Base-by-base conservation (phyloP, 192 early-diverging fungal genomes). In the Geosiphon pyriformis region DNA sequence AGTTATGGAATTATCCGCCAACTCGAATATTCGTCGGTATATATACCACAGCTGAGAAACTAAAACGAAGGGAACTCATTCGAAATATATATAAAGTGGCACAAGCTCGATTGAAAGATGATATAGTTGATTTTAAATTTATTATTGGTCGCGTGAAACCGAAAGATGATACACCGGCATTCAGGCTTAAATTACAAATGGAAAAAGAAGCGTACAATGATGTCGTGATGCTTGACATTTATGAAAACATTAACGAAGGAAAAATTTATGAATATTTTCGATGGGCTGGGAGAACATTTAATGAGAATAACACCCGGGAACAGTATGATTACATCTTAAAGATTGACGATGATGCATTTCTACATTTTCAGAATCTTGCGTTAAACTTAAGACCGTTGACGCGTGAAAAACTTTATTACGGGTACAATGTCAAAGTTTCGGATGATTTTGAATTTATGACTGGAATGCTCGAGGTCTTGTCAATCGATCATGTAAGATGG, bases 201-300 rank as follows among this genome's bases (percentile, higher is more conserved):
- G 74, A 76, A 50, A 64, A 70, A 37, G 52, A 66, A 0, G 26
- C 57, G 15, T 76, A 70, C 67, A 48, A 61, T 22, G 74, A 76
- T 52, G 33, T 76, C 1, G 47, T 76, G 51, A 56, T 72, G 27
- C 51, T 76, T 25, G 46, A 76, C 50, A 73, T 70, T 17, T 30
- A 52, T 26, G 74, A 76, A 47, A 76, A 76, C 27, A 69, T 76
- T 67, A 76, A 76, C 27, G 52, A 76, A 35, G 71, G 71, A n/a
- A 76, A 76, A 50, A 65, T 67, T 8, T 70, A 66, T 29, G 72
- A 65, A 61, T 76, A 72, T 55, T 73, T 64, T 30, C 68, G 64
- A 53, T 65, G 56, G 25, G 69, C 68, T 32, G 50, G 60, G 10
- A 22, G 62, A 32, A 70, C 31, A 2, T 70, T 51, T 50, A 51